Conservation (phyloP, 768 basidiomycete genomes). For the Auricularia auricula-judae region DNA sequence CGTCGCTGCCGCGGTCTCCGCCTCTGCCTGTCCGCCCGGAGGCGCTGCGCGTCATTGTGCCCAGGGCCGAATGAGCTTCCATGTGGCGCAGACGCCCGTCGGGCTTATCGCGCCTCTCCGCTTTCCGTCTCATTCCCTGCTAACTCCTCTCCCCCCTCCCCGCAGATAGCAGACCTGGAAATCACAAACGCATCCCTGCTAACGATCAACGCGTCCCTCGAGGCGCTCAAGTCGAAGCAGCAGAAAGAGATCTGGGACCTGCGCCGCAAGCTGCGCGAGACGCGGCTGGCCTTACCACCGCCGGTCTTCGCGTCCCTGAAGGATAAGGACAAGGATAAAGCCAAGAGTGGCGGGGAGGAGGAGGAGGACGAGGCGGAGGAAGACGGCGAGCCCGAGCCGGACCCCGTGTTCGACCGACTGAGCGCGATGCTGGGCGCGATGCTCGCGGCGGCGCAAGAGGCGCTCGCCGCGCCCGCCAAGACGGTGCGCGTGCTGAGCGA, state of each 20-base stretch:
- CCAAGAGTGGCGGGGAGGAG: neutral
- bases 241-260: constrained; percentile 79
- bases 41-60: neutral
- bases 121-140: neutral
- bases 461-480: constrained; percentile 25
- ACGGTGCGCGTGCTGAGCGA: constrained; percentile 52
- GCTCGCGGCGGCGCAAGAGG: constrained; percentile 35
- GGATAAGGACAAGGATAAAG: neutral
- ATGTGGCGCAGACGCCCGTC: neutral
- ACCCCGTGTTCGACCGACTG: constrained; percentile 11
- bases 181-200: constrained; percentile 82
- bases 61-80: neutral
- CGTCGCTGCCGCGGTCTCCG: neutral
- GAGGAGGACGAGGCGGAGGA: constrained; percentile 11
- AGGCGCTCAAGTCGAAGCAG: constrained; percentile 69
- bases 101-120: neutral
- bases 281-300: constrained; percentile 68
- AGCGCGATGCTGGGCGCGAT: constrained; percentile 11
- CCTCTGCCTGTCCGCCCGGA: too few species aligned
- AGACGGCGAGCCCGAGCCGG: constrained; percentile 11
- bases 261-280: constrained; percentile 71
- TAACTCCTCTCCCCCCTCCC: neutral
- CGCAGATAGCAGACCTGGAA: constrained; percentile 82
- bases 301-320: constrained; percentile 26
- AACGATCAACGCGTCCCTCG: constrained; percentile 73